Evolutionary conservation across 306 rosid genomes (phyloP).

Genomic region (Lathyrus oleraceus): DNA sequence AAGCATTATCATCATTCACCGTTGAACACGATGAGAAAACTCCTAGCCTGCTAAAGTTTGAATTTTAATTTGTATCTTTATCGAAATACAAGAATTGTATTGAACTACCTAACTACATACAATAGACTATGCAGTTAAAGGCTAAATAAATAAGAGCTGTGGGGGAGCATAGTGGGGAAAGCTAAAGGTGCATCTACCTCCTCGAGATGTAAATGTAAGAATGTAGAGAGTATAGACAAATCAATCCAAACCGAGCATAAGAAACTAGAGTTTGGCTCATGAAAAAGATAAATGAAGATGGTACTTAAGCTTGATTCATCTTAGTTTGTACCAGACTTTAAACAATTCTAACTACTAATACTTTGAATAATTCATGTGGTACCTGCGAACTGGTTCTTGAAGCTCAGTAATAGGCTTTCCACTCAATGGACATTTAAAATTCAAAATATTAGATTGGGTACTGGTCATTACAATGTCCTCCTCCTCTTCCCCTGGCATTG

Average conservation of each 20-base stretch:
- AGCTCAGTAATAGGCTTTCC: conserved; percentile 81
- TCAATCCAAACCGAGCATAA: not conserved
- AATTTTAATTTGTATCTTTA: not conserved
- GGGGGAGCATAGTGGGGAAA: not conserved
- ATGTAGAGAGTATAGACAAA: not conserved
- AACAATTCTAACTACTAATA: conserved; percentile 7
- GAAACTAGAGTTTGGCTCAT: not conserved
- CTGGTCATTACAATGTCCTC: conserved; percentile 92
- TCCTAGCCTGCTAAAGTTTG: not conserved
- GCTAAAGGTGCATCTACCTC: not conserved
- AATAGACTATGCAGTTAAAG: not conserved
- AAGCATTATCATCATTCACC: not conserved
- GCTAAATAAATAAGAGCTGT: not conserved
- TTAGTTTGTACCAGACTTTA: not conserved
- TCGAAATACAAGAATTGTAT: not conserved
- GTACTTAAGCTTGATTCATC: not conserved
- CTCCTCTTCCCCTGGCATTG: conserved; percentile 92
- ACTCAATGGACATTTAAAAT: conserved; percentile 71
- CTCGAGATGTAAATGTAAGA: not conserved
- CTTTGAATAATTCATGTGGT: conserved; percentile 25
- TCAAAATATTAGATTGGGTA: conserved; percentile 68
- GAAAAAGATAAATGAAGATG: not conserved
- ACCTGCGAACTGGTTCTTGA: conserved; percentile 87
- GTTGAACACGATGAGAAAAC: not conserved
- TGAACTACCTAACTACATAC: not conserved